Conservation (phyloP, 768 basidiomycete genomes). For the Coprinopsis cinerea region DNA sequence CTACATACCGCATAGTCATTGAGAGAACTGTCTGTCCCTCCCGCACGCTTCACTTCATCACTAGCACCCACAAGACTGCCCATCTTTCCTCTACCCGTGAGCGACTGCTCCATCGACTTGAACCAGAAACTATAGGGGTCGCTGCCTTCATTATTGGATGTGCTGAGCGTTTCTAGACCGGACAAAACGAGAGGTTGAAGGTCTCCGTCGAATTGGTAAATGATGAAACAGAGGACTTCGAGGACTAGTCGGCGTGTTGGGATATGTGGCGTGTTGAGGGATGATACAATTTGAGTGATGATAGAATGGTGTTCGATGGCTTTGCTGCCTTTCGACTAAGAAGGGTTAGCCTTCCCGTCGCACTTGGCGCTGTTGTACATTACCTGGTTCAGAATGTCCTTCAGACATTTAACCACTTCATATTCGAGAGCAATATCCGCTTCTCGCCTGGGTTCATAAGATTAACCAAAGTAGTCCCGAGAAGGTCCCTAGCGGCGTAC, state of each 20-base stretch:
- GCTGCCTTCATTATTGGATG: constrained; percentile 52
- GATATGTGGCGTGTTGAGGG: constrained; percentile 76
- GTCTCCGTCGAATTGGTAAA: constrained; percentile 57
- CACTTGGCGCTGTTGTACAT: no score
- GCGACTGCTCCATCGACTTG: constrained; percentile 64
- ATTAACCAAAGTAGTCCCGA: neutral
- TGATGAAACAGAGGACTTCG: constrained; percentile 73
- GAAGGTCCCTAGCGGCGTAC: constrained; percentile 29
- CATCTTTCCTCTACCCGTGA: constrained; percentile 88
- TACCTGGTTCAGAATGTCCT: constrained; percentile 62
- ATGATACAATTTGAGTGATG: constrained; percentile 74
- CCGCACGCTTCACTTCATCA: constrained; percentile 72
- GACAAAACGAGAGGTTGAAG: constrained; percentile 63
- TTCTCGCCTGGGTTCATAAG: constrained; percentile 38
- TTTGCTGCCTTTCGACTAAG: constrained; percentile 62
- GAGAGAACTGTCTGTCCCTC: constrained; percentile 59
- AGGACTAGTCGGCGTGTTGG: constrained; percentile 71
- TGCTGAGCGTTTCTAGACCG: constrained; percentile 70
- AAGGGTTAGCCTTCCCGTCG: constrained; percentile 12
- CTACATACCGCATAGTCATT: constrained; percentile 81
- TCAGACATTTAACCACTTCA: constrained; percentile 85
- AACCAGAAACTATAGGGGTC: constrained; percentile 87
- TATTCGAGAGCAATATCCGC: constrained; percentile 72
- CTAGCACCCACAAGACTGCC: constrained; percentile 94
- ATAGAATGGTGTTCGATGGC: constrained; percentile 68